A percentile compares a stretch with the other conserved stretches of the same genome.
phyloP scores from a whole-genome alignment of 257 asterid genomes.

The Solanum bukasovii region DNA sequence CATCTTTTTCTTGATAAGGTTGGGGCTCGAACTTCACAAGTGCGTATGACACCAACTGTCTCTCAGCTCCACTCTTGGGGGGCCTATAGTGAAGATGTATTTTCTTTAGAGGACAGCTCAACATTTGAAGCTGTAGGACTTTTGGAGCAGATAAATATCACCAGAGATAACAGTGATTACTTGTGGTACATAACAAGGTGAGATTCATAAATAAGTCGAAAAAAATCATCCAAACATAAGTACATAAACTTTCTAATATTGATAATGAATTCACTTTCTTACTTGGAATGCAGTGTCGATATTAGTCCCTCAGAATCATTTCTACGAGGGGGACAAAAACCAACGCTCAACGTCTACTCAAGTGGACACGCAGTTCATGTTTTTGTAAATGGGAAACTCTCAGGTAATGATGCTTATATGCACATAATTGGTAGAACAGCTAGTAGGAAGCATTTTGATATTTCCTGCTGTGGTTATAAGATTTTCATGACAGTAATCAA shows the following conservation, averaged over 20 bases:
- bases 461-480: background rate
- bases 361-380: slow-evolving; percentile 52
- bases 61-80: slow-evolving; percentile 43
- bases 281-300: slow-evolving; percentile 27
- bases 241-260: background rate
- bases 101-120: slow-evolving; percentile 26
- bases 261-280: background rate
- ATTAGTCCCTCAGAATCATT: slow-evolving; percentile 48
- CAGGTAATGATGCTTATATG: slow-evolving; percentile 21
- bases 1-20: slow-evolving; percentile 15
- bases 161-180: slow-evolving; percentile 60
- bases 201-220: background rate
- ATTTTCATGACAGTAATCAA: too few relatives aligned
- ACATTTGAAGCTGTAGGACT: slow-evolving; percentile 35
- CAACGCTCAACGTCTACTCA: slow-evolving; percentile 35
- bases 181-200: slow-evolving; percentile 67
- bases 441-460: background rate
- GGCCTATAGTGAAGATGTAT: slow-evolving; percentile 38
- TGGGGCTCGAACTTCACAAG: slow-evolving; percentile 32
- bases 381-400: slow-evolving; percentile 36
- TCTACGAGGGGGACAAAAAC: slow-evolving; percentile 33
- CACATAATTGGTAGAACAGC: background rate
- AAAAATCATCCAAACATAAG: background rate
- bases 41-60: slow-evolving; percentile 24
- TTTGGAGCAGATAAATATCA: slow-evolving; percentile 50